Base-by-base conservation (phyloP, 2,329 filamentous ascomycete genomes). In the Botrytis aclada region DNA sequence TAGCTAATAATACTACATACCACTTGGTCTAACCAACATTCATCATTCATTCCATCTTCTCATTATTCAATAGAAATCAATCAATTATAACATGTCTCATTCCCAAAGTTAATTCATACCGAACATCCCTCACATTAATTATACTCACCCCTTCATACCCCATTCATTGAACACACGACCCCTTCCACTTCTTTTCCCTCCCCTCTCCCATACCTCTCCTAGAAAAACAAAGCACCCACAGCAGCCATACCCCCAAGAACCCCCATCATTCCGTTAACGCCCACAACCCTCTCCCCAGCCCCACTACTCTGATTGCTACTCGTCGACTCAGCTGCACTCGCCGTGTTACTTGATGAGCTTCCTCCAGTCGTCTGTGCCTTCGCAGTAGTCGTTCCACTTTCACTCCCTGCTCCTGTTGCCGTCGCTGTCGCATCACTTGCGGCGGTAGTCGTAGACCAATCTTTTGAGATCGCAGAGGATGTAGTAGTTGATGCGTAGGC, bases 401-500 rank as follows among this genome's bases (percentile, higher is more conserved):
- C 67, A 16, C 60, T 51, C 20, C 37, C 70, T 1, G 72, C 51
- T 12, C 60, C 72, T 1, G 73, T 72, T 16, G 70, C 60, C 56
- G 73, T 45, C n/a, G 29, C 69, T 1, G 41, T 70, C 16, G 43
- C 71, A 9, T 45, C 70, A 1, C 74, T 34, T 4, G 75, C 43
- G 10, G 66, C 20, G 4, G 74, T 43, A 14, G 75, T 41, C 0
- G 77, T 66, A 16, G 78, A 67, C 22, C 74, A 70, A 16, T 73
- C 60, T 20, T 65, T 47, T 14, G 78, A 78, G 69, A 78, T 74
- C 20, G 76, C 66, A 12, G 32, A 69, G 14, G 74, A 45, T 16
- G 77, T 76, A 5, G 76, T 65, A 5, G 51, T 56, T 32, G 75
- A 72, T 0, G 75, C 29, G 72, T 79, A 79, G 41, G 75, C 47